phyloP scores from a whole-genome alignment of 768 basidiomycete species.

The Auricularia cornea region DNA sequence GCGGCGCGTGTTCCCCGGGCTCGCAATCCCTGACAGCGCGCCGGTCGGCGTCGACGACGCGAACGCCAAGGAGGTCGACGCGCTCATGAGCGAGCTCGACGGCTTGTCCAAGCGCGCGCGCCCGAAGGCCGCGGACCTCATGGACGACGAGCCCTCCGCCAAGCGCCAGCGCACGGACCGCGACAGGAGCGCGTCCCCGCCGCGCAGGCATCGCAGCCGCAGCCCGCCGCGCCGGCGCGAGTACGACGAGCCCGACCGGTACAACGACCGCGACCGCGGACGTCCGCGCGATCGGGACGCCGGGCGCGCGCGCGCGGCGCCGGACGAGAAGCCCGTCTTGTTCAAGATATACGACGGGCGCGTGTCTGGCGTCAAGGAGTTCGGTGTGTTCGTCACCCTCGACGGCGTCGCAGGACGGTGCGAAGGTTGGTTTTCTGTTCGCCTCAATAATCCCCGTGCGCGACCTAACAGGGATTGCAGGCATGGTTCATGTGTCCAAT shows the following conservation, averaged over 20 bases:
- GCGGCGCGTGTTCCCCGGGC: conserved; percentile 83
- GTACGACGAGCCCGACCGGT: conserved; percentile 26
- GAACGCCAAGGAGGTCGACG: conserved; percentile 52
- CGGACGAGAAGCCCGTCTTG: conserved; percentile 79
- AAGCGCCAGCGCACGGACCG: conserved; percentile 53
- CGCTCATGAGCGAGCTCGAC: conserved; percentile 80
- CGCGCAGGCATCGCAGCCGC: conserved; percentile 34
- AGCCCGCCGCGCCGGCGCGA: conserved; percentile 52
- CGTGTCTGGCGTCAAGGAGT: conserved; percentile 82
- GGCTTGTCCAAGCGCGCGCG: conserved; percentile 53
- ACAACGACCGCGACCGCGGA: conserved; percentile 33
- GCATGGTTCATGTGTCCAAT: conserved; percentile 95
- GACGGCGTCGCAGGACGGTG: conserved; percentile 80
- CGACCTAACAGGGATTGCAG: conserved; percentile 30
- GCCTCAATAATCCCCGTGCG: background rate
- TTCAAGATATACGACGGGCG: conserved; percentile 94
- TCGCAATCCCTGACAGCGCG: conserved; percentile 73
- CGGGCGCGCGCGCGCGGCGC: conserved; percentile 11
- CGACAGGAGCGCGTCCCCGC: conserved; percentile 33
- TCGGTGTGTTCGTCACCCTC: conserved; percentile 87
- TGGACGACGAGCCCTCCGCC: conserved; percentile 30
- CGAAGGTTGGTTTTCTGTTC: conserved; percentile 60
- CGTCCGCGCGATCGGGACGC: conserved; percentile 20
- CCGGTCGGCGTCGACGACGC: conserved; percentile 38
- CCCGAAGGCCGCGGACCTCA: conserved; percentile 27